Percentiles rank a stretch among this genome's conserved stretches.
Conservation (phyloP, 768 basidiomycete genomes). For the Agrocybe pediades region DNA sequence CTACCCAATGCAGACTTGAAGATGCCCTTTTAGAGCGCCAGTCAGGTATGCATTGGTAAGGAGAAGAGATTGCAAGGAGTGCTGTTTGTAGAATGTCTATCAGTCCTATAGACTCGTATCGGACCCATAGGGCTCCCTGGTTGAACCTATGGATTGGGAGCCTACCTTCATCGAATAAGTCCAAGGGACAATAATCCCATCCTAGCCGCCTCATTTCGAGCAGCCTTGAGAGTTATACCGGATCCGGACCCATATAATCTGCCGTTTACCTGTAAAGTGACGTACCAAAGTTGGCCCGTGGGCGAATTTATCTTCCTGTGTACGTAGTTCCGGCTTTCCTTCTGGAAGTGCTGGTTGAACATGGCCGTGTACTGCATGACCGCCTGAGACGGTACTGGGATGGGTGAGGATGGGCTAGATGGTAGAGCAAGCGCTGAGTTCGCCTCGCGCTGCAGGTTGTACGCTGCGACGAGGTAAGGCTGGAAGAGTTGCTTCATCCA, state of each 20-base stretch:
- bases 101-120: neutral
- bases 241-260: neutral
- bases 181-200: neutral
- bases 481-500: neutral
- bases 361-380: neutral
- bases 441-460: neutral
- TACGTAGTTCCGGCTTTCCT: neutral
- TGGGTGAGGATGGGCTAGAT: neutral
- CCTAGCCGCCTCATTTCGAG: neutral
- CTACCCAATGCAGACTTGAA: neutral
- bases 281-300: neutral
- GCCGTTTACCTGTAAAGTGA: neutral
- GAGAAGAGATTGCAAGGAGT: neutral
- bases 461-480: neutral
- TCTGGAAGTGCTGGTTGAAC: neutral
- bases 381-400: neutral
- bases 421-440: neutral
- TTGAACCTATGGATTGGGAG: neutral
- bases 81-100: neutral
- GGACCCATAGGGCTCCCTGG: neutral
- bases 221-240: neutral
- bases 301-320: neutral
- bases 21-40: neutral
- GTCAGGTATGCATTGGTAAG: neutral
- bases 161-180: neutral